phyloP scores from a whole-genome alignment of 495 filamentous ascomycete species.

The Hypoxylon fragiforme region DNA sequence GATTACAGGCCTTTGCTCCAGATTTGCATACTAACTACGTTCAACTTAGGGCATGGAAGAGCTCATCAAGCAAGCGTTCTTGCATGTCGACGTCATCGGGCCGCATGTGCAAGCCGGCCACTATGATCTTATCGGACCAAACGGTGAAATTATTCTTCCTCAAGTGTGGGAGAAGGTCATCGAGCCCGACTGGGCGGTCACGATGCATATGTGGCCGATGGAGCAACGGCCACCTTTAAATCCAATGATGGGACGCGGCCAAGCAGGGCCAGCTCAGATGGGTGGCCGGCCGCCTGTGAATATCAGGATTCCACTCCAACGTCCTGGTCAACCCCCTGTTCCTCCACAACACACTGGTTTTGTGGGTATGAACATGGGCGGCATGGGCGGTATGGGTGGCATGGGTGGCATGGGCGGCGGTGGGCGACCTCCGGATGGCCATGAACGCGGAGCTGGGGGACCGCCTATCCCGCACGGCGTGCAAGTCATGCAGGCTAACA shows the following conservation, averaged over 20 bases:
- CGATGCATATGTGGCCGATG: constrained; percentile 98
- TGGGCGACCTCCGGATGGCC: not conserved
- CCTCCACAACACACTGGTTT: constrained; percentile 11
- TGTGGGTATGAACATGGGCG: not conserved
- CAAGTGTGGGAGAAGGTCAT: constrained; percentile 85
- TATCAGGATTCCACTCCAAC: too few species aligned
- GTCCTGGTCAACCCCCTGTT: constrained; percentile 6
- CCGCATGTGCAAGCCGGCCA: constrained; percentile 82
- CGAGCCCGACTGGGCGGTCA: constrained; percentile 85
- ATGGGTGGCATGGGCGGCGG: constrained; percentile 7
- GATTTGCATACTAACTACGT: constrained; percentile 18
- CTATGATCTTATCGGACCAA: constrained; percentile 81
- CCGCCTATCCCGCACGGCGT: constrained; percentile 2
- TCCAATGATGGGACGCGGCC: constrained; percentile 10
- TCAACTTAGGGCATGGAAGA: constrained; percentile 74
- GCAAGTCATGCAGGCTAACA: constrained; percentile 21
- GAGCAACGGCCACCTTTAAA: constrained; percentile 39
- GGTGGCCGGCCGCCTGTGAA: constrained; percentile 2
- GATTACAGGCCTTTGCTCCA: not conserved
- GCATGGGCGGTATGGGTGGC: constrained; percentile 11
- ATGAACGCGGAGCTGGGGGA: not conserved
- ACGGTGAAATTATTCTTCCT: constrained; percentile 86
- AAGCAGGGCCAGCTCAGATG: constrained; percentile 8
- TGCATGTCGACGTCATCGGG: constrained; percentile 80
- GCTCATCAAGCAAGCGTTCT: constrained; percentile 83